These are phyloP conservation scores for Raphanus hybrid DNA, from an alignment of 441 rosid genomes.

Conservation along the genomic window DNA sequence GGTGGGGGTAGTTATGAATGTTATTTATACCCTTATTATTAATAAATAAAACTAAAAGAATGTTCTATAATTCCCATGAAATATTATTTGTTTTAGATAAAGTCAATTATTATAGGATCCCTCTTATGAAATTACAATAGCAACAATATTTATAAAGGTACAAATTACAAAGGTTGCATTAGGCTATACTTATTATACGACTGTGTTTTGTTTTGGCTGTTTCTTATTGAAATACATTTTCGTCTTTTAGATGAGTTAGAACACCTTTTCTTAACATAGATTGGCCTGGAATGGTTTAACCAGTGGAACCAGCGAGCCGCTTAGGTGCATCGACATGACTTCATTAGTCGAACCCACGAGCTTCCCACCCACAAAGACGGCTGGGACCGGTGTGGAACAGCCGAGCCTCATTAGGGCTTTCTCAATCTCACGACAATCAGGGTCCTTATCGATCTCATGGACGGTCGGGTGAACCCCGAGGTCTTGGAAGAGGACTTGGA, in stretches of 20 bases:
- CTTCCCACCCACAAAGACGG: slow-evolving; percentile 82
- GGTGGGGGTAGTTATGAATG: slow-evolving; percentile 27
- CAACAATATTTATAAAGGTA: slow-evolving; percentile 29
- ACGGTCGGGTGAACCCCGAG: slow-evolving; percentile 72
- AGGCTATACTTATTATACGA: slow-evolving; percentile 4
- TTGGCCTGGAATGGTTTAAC: slow-evolving; percentile 61
- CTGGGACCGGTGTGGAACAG: slow-evolving; percentile 71
- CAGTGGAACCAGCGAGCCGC: slow-evolving; percentile 67
- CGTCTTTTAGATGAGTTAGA: slow-evolving; percentile 23
- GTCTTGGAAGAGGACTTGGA: slow-evolving; percentile 75
- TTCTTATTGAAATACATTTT: slow-evolving; percentile 32
- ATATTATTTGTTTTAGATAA: background rate
- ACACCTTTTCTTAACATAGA: slow-evolving; percentile 35
- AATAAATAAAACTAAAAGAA: background rate
- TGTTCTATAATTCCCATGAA: slow-evolving; percentile 8
- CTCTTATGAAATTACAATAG: slow-evolving; percentile 24
- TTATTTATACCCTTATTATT: slow-evolving; percentile 24
- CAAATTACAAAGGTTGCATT: slow-evolving; percentile 37
- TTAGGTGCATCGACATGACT: slow-evolving; percentile 85
- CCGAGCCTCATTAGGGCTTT: slow-evolving; percentile 77
- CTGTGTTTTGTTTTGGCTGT: background rate
- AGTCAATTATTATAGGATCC: slow-evolving; percentile 17
- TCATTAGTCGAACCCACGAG: slow-evolving; percentile 85
- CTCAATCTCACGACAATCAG: slow-evolving; percentile 88
- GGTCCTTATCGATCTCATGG: slow-evolving; percentile 77